Conservation (phyloP, 108 stramenopile genomes). For the Nitzschia sp. region DNA sequence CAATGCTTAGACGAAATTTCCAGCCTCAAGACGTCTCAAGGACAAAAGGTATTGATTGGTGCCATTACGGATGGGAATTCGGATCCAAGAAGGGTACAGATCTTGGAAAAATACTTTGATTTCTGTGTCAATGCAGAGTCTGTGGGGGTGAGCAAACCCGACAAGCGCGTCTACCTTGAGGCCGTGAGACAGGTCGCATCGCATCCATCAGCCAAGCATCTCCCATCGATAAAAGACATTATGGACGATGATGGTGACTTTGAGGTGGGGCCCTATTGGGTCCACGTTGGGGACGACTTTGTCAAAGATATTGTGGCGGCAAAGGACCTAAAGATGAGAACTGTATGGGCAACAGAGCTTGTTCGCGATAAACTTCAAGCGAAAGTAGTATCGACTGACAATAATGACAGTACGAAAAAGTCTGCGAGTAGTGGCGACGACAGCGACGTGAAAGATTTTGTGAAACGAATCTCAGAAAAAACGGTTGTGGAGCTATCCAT, state of each 20-base stretch:
- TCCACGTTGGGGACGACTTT: conserved; percentile 88
- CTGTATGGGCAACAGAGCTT: conserved; percentile 74
- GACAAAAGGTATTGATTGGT: conserved; percentile 57
- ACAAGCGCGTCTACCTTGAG: conserved; percentile 63
- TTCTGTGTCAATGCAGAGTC: conserved; percentile 80
- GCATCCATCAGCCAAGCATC: conserved; percentile 23
- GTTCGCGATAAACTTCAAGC: conserved; percentile 40
- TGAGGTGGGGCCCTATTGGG: conserved; percentile 77
- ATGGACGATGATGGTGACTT: neutral
- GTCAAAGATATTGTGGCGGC: conserved; percentile 85
- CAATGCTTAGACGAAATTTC: conserved; percentile 40
- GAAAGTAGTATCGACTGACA: neutral
- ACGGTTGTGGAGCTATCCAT: conserved; percentile 39
- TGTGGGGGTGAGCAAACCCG: conserved; percentile 81
- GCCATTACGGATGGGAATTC: conserved; percentile 91
- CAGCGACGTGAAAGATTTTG: conserved; percentile 27
- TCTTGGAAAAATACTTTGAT: conserved; percentile 54
- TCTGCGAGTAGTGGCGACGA: neutral
- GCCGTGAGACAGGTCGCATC: conserved; percentile 42
- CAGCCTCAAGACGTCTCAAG: conserved; percentile 13
- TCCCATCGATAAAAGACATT: conserved; percentile 29
- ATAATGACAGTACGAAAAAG: conserved; percentile 8
- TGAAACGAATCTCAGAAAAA: conserved; percentile 10
- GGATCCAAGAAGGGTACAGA: conserved; percentile 52
- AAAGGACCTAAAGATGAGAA: conserved; percentile 75